Evolutionary conservation across 2,329 filamentous ascomycete species (phyloP), one percentile per base, ranked within the genome.

Genomic region (Fusarium chaquense): DNA sequence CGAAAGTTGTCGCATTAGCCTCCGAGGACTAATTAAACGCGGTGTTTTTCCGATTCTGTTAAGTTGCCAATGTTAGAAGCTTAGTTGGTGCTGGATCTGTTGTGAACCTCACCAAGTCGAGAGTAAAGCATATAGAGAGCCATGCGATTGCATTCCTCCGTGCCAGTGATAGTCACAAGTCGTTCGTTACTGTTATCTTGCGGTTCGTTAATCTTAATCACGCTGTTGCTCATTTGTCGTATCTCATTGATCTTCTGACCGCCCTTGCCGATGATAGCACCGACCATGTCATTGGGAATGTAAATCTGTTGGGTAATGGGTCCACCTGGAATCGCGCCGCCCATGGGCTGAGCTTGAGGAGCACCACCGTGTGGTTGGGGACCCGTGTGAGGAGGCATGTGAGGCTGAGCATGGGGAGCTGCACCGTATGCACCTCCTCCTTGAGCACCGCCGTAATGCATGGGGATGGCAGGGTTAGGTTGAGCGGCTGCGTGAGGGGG

Each of bases 171-270:
- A 18, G 96, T 99, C 61, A 99, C 96, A 63, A 99, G 85, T 68
- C 96, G 91, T 84, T 99, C 96, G 77, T 98, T 99, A 86, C 93
- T 98, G 83, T 97, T 98, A 81, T 98, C 96, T 80, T 98, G 96
- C 2, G 96, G 96, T 80, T 99, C 96, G 79, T 99, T 98, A 86
- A 99, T 99, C 86, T 99, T 99, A 81, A 99, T 98, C 47, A 99
- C 94, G 82, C 95, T 98, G 73, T 95, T 96, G 80, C 93, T 97
- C 75, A 99, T 90, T 80, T 98, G 94, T 73, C 96, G 90, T 72
- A 99, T 99, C 82, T 99, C 96, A 78, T 99, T 99, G 86, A 99
- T 99, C 88, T 99, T 99, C 58, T 94, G 93, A 70, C 96, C 96
- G 67, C 96, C 96, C 83, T 99, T 99, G 77, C 96, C 96, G 75